phyloP scores from a whole-genome alignment of 2,329 filamentous ascomycete genomes.

The Seiridium cupressi region DNA sequence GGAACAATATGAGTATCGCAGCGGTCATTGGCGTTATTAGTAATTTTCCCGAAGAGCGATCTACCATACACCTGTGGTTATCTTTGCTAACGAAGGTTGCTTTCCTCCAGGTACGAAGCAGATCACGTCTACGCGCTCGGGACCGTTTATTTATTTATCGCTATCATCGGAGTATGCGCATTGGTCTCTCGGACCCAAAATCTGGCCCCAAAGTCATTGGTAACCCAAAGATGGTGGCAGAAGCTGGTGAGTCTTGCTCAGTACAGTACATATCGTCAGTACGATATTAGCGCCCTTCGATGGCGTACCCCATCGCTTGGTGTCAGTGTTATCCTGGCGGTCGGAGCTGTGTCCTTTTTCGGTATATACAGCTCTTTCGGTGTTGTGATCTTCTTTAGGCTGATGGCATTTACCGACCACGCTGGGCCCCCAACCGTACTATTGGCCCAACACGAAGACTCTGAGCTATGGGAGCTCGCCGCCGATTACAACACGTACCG shows the following conservation, averaged over 20 bases:
- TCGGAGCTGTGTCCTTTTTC: conserved; percentile 45
- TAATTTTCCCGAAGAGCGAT: conserved; percentile 11
- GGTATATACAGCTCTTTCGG: conserved; percentile 18
- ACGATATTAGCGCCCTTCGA: conserved; percentile 27
- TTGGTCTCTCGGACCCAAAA: conserved; percentile 32
- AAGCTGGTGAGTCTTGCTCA: conserved; percentile 32
- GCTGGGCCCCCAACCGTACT: conserved; percentile 50
- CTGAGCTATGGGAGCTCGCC: conserved; percentile 47
- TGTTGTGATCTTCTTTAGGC: conserved; percentile 7
- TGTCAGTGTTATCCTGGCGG: conserved; percentile 34
- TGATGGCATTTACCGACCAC: conserved; percentile 35
- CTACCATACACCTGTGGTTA: not conserved
- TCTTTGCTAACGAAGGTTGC: not conserved
- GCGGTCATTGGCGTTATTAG: conserved; percentile 47
- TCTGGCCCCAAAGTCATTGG: conserved; percentile 23
- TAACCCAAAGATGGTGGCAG: conserved; percentile 28
- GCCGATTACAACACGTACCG: conserved; percentile 49
- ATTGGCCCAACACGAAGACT: conserved; percentile 46
- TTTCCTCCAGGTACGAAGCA: conserved; percentile 45
- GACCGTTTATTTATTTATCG: conserved; percentile 52
- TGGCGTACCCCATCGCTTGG: conserved; percentile 41
- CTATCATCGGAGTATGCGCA: conserved; percentile 45
- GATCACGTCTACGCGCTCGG: conserved; percentile 52
- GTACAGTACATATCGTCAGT: conserved; percentile 39
- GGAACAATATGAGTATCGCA: conserved; percentile 44